Conservation (phyloP, 1,284 basidiomycete genomes). For the Heterobasidion parviporum region DNA sequence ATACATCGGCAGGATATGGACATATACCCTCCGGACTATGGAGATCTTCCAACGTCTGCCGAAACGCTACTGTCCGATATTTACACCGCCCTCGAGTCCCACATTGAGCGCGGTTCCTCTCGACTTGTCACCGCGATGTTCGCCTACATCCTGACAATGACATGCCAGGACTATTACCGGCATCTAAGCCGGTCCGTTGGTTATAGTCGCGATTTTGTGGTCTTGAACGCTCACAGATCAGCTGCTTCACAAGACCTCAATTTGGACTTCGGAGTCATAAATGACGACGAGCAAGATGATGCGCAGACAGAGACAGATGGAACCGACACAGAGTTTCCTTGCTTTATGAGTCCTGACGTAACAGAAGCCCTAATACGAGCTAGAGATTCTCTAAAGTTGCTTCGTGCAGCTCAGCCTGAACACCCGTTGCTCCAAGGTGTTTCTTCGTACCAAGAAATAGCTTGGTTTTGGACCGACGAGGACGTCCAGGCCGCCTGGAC, state of each 20-base stretch:
- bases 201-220: conserved; percentile 29
- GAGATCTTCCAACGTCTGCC: conserved; percentile 31
- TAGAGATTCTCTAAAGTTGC: conserved; percentile 54
- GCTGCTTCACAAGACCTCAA: conserved; percentile 2
- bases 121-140: conserved; percentile 38
- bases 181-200: conserved; percentile 50
- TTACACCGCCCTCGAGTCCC: conserved; percentile 42
- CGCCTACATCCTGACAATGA: conserved; percentile 53
- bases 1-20: conserved; percentile 28
- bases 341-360: conserved; percentile 46
- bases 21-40: conserved; percentile 32
- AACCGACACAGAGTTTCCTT: conserved; percentile 36
- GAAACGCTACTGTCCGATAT: conserved; percentile 40
- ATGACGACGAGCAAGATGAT: conserved; percentile 23
- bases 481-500: conserved; percentile 39
- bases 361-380: conserved; percentile 48
- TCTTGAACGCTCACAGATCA: conserved; percentile 1
- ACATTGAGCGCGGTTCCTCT: conserved; percentile 43
- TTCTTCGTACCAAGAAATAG: conserved; percentile 24
- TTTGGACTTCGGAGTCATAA: neutral
- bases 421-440: conserved; percentile 39
- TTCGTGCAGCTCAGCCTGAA: conserved; percentile 51
- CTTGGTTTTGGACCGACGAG: conserved; percentile 60
- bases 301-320: conserved; percentile 26
- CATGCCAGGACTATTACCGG: conserved; percentile 54